Evolutionary conservation across 768 basidiomycete species (phyloP).

Genomic region (Leccinum broughii): DNA sequence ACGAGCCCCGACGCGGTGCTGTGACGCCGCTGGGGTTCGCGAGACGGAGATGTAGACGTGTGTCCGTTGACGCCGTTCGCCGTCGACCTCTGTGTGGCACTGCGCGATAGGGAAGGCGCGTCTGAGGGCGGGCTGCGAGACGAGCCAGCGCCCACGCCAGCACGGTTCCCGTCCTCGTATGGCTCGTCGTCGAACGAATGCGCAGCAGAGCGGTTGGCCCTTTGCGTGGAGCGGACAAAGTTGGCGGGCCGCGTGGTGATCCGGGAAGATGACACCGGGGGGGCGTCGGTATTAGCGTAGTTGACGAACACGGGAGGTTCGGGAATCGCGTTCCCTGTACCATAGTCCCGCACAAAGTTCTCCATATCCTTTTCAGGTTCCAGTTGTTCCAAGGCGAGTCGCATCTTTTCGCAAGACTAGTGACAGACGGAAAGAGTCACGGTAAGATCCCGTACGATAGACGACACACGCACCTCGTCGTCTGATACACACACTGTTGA

Average conservation of each 20-base stretch:
- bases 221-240: conserved; percentile 47
- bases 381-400: conserved; percentile 84
- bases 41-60: conserved; percentile 24
- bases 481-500: conserved; percentile 94
- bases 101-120: conserved; percentile 30
- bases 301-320: conserved; percentile 88
- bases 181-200: conserved; percentile 46
- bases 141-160: conserved; percentile 64
- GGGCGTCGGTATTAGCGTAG: conserved; percentile 66
- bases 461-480: conserved; percentile 75
- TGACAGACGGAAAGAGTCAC: not conserved
- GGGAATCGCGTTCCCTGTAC: conserved; percentile 85
- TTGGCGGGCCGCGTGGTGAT: conserved; percentile 57
- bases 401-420: conserved; percentile 89
- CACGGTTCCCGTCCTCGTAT: conserved; percentile 49
- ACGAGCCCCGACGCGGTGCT: conserved; percentile 23
- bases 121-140: conserved; percentile 36
- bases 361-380: conserved; percentile 89
- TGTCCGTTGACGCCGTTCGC: conserved; percentile 34
- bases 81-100: conserved; percentile 33
- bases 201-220: conserved; percentile 27
- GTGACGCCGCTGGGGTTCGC: conserved; percentile 28
- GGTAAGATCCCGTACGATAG: not conserved
- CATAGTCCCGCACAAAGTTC: conserved; percentile 84
- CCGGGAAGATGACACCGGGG: conserved; percentile 57